Evolutionary conservation across 352 stramenopile species (phyloP).

Genomic region (Globisporangium heterothallicum): DNA sequence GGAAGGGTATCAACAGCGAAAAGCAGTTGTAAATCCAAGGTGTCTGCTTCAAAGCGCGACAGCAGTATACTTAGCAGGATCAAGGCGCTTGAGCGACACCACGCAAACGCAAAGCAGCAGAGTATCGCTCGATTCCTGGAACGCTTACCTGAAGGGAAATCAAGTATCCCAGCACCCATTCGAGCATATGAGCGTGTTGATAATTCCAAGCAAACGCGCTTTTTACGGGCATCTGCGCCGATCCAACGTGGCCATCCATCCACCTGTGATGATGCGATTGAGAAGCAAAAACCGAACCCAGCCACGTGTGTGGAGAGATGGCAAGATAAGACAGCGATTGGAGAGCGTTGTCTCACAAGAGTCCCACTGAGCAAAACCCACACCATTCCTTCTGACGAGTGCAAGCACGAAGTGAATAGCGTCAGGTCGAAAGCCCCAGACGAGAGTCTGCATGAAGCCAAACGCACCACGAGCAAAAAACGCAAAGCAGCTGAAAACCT

Average conservation of each 20-base stretch:
- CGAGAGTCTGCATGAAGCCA: neutral
- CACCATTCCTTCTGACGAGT: neutral
- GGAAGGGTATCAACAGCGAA: neutral
- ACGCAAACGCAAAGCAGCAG: slow-evolving; percentile 40
- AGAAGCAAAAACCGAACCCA: neutral
- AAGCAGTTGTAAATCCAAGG: neutral
- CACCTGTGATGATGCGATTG: neutral
- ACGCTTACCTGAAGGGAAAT: neutral
- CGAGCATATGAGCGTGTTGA: neutral
- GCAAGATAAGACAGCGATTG: neutral
- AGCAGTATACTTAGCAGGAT: slow-evolving; percentile 42
- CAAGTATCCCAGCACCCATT: neutral
- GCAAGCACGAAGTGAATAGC: neutral
- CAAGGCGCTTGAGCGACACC: slow-evolving; percentile 41
- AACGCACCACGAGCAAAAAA: slow-evolving; percentile 1
- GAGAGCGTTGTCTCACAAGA: neutral
- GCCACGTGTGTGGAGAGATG: neutral
- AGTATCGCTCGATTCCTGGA: slow-evolving; percentile 32
- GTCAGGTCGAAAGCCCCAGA: neutral
- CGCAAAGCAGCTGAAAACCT: slow-evolving; percentile 7
- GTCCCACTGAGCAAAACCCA: neutral
- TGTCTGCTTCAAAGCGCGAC: slow-evolving; percentile 6
- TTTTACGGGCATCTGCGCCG: neutral
- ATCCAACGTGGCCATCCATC: neutral
- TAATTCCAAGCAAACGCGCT: neutral